Evolutionary conservation across 1,139 yeast genomes (phyloP).

Genomic region (Lizanozyma gosingica): DNA sequence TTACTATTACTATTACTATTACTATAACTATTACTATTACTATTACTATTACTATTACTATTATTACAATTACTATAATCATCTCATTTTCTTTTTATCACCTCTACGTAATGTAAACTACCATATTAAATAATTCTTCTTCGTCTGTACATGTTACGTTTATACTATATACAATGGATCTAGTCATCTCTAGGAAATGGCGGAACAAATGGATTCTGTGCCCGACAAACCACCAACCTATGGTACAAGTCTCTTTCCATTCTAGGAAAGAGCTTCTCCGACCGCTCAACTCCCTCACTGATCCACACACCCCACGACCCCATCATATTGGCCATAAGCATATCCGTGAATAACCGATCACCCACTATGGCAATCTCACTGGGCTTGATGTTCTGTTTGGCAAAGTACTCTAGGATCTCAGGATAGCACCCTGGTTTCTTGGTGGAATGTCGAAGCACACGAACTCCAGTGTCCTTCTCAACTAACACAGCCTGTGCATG

Average conservation of each 20-base stretch:
- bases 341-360: constrained; percentile 83
- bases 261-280: constrained; percentile 40
- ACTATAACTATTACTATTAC: too few species aligned
- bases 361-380: constrained; percentile 78
- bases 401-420: constrained; percentile 60
- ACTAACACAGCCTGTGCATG: constrained; percentile 56
- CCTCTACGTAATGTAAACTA: background rate
- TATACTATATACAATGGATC: background rate
- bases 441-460: constrained; percentile 66
- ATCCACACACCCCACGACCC: constrained; percentile 85
- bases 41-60: too few species aligned
- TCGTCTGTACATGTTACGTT: background rate
- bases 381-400: constrained; percentile 39
- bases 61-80: too few species aligned
- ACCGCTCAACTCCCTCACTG: constrained; percentile 59
- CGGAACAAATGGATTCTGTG: background rate
- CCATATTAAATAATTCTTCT: background rate
- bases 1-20: too few species aligned
- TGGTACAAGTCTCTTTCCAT: constrained; percentile 42
- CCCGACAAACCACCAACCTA: constrained; percentile 12
- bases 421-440: constrained; percentile 86
- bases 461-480: constrained; percentile 63
- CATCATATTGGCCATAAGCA: constrained; percentile 91
- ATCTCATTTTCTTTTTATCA: too few species aligned
- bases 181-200: background rate